Conservation (phyloP, 2,329 filamentous ascomycete species). For the Arthrocladium fulminans region DNA sequence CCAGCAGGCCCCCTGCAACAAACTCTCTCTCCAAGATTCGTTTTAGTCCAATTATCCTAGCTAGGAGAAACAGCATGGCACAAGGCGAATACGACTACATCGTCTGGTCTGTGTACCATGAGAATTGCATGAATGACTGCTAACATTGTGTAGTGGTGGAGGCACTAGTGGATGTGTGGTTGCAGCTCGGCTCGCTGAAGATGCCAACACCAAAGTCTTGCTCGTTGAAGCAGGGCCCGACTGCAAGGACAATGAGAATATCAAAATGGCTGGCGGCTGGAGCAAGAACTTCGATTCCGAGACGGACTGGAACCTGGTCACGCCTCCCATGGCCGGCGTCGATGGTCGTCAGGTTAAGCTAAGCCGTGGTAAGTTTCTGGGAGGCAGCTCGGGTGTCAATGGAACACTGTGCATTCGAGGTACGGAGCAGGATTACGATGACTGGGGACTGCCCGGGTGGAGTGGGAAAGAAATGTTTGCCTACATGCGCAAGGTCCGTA, state of each 20-base stretch:
- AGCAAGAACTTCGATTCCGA: conserved; percentile 35
- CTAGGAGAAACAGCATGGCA: conserved; percentile 7
- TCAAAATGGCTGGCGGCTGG: conserved; percentile 38
- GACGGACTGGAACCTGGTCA: conserved; percentile 39
- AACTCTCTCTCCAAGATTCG: background rate
- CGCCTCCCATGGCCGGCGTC: conserved; percentile 32
- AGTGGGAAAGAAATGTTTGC: conserved; percentile 49
- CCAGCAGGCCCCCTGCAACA: background rate
- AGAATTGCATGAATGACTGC: background rate
- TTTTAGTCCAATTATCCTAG: background rate
- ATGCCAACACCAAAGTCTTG: conserved; percentile 33
- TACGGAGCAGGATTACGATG: conserved; percentile 41
- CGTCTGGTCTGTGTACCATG: conserved; percentile 16
- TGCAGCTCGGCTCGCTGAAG: conserved; percentile 40
- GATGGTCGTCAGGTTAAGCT: conserved; percentile 35
- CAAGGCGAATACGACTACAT: conserved; percentile 24
- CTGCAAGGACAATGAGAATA: conserved; percentile 37
- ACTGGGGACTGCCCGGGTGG: conserved; percentile 46
- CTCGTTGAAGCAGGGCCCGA: conserved; percentile 43
- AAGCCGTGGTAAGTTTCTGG: conserved; percentile 36
- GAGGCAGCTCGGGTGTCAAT: conserved; percentile 37
- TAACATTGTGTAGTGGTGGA: conserved; percentile 27
- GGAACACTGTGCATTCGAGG: conserved; percentile 38
- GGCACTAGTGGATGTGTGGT: conserved; percentile 44
- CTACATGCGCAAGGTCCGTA: conserved; percentile 46